Base-by-base conservation (phyloP, 2,329 filamentous ascomycete species). In the Parafenestella ontariensis region DNA sequence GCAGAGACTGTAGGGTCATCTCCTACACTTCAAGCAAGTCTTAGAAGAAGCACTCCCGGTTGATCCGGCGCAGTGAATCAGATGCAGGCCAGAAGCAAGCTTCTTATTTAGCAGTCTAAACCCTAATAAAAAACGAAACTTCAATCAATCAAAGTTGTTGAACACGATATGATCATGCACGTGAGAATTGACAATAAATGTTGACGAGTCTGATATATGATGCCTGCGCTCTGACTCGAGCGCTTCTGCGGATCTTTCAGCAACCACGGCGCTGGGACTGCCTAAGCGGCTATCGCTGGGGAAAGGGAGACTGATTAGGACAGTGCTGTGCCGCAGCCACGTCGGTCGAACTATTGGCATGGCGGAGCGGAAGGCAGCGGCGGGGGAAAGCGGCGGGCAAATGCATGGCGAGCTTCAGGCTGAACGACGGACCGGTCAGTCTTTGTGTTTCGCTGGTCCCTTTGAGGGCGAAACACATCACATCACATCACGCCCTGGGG, bases 21-120 rank as follows among this genome's bases (percentile, higher is more conserved):
- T 75, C 78, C 82, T 83, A 83, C 78, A 69, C 76, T 81, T 78
- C 76, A 75, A 76, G 79, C 80, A 76, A 78, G 56, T 66, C 69
- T 71, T 65, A 49, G 65, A 72, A 69, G 73, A 74, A 67, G 73
- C 76, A 69, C 68, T 68, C 64, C 52, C 36, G 44, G 56, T 62
- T 47, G 61, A 58, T 26, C 72, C 69, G 68, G 69, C 52, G 69
- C 61, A 69, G 75, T 77, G 81, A 82, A 83, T 74, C 65, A 58
- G 82, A 82, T 84, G 82, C 82, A 78, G 81, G 74, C 68, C 61
- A 72, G 73, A 73, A 75, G 73, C 74, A 72, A 70, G 77, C 78
- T 79, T 76, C 69, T 65, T 56, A 58, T 59, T 49, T 69, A 76
- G 60, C 67, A 69, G 56, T 62, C 46, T 74, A 74, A 75, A 72